Evolutionary conservation across 192 early-diverging fungal species (phyloP).

Genomic region (Powellomyces hirtus): DNA sequence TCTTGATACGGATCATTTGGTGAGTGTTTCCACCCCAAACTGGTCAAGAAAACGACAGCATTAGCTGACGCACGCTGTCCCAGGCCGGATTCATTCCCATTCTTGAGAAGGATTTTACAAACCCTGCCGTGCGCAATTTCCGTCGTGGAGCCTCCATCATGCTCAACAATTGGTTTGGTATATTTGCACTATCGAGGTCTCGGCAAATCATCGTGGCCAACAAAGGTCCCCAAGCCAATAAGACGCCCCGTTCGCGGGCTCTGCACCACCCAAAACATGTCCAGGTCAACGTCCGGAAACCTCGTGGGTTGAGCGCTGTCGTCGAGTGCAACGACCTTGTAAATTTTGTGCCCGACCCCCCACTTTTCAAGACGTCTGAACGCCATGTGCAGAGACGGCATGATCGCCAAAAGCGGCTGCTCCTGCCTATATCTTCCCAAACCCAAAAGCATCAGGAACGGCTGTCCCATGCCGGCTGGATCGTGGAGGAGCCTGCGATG

Average conservation of each 20-base stretch:
- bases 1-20: too few relatives aligned
- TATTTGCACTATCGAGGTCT: too few relatives aligned
- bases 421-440: neutral
- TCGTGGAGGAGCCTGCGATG: neutral
- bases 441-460: neutral
- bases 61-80: too few relatives aligned
- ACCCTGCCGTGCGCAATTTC: too few relatives aligned
- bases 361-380: neutral
- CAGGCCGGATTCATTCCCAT: too few relatives aligned
- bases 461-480: neutral
- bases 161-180: too few relatives aligned
- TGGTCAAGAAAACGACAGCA: too few relatives aligned
- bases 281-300: neutral
- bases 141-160: too few relatives aligned
- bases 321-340: neutral
- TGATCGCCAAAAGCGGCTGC: neutral
- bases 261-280: neutral
- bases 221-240: neutral
- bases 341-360: neutral
- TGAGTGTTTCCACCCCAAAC: too few relatives aligned
- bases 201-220: neutral
- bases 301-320: neutral
- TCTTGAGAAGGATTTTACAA: too few relatives aligned
- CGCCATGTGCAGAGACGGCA: neutral
- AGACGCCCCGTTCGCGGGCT: neutral